Base-by-base conservation (phyloP, 495 filamentous ascomycete genomes). In the Xylaria acuta region DNA sequence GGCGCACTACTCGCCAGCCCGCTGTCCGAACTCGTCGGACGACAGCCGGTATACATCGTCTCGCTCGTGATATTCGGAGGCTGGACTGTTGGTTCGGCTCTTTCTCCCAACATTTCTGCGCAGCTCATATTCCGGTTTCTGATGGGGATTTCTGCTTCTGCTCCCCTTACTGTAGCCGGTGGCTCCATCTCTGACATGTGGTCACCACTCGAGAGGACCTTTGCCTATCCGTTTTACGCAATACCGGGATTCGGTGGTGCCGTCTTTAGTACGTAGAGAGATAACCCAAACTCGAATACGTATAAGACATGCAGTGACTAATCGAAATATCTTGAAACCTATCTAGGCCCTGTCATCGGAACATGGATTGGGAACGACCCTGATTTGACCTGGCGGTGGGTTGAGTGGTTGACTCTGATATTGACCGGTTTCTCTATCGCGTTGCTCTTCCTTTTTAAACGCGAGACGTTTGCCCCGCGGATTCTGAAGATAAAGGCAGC, bases 151-250 rank as follows among this genome's bases (percentile, higher is more conserved):
- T 88, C 91, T 27, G 93, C 92, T 3, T 89, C 87, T 53, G 92
- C 94, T 11, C 95, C 95, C 71, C 78, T 97, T 22, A 91, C 88
- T 70, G 92, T 95, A 6, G 92, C 93, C 9, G 94, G 94, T 34
- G 94, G 93, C 1, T 93, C 92, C 0, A 88, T 97, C 20, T 92
- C 92, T 9, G 94, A 97, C 79, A 86, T 97, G 84, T 97, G 93
- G 78, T 78, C 83, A 47, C 89, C 86, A 32, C 81, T 88, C 59
- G 87, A 93, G 65, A 86, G 93, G 22, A 85, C 93, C 1, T 94
- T 90, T 74, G 90, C 90, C 14, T 88, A 86, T 41, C 81, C 84
- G 22, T 91, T 90, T 9, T 92, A 92, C 72, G 80, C 81, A 0
- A 82, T 79, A 58, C 67, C 78, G 16, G 80, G 76, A n/a, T 83